Conservation (phyloP, 2,329 filamentous ascomycete genomes). For the Colletotrichum lentis region DNA sequence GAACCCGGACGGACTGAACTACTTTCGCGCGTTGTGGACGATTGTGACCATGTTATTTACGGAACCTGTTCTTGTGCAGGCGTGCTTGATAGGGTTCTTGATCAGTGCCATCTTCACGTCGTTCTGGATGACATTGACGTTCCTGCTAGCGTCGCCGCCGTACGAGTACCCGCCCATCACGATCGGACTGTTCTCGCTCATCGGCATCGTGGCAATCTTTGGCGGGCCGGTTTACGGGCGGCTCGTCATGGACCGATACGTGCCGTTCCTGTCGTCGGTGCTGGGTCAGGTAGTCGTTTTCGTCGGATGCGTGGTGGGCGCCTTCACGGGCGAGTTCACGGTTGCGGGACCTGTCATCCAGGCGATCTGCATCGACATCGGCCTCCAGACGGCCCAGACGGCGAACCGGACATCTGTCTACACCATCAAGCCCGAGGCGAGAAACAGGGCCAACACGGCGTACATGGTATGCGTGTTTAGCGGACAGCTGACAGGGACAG, state of each 20-base stretch:
- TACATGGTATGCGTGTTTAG: constrained; percentile 82
- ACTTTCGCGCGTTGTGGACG: constrained; percentile 69
- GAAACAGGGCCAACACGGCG: constrained; percentile 81
- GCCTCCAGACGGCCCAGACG: constrained; percentile 76
- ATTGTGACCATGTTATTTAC: constrained; percentile 70
- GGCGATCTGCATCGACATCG: constrained; percentile 74
- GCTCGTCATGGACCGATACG: constrained; percentile 73
- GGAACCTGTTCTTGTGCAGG: constrained; percentile 75
- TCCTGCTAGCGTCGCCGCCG: constrained; percentile 74
- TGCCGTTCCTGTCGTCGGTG: constrained; percentile 73
- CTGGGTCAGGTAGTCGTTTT: constrained; percentile 67
- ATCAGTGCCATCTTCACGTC: constrained; percentile 60
- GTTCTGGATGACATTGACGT: constrained; percentile 75
- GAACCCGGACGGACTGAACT: constrained; percentile 71
- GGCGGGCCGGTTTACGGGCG: constrained; percentile 75
- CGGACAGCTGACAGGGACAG: constrained; percentile 77
- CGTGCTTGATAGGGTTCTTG: constrained; percentile 72
- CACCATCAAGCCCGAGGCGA: constrained; percentile 71
- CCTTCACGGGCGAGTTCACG: constrained; percentile 70
- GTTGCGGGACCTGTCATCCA: constrained; percentile 78
- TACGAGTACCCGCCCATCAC: constrained; percentile 72
- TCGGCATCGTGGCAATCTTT: constrained; percentile 75
- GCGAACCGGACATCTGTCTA: constrained; percentile 78
- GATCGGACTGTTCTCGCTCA: constrained; percentile 81
- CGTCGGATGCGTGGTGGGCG: constrained; percentile 70